Percentiles rank a stretch among this genome's conserved stretches.
Conservation (phyloP, 2,329 filamentous ascomycete species). For the Botrytis medusae region DNA sequence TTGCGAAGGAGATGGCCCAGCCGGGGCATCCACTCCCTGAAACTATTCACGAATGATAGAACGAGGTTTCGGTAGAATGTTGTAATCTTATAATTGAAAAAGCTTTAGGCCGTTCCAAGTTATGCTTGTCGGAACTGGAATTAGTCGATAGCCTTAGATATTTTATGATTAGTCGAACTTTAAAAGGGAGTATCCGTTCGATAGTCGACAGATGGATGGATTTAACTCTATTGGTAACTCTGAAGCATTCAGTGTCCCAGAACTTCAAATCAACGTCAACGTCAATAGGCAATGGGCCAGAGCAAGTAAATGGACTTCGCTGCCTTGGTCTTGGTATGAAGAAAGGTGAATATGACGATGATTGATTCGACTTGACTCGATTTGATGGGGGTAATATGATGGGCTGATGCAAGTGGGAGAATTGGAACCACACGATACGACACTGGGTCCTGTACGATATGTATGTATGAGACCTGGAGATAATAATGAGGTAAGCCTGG, state of each 20-base stretch:
- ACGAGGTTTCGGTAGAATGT: constrained; percentile 10
- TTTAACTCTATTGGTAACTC: background rate
- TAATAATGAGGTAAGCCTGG: constrained; percentile 18
- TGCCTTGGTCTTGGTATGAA: background rate
- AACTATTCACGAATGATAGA: constrained; percentile 16
- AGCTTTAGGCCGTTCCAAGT: constrained; percentile 14
- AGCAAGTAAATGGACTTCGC: background rate
- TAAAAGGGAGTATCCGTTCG: constrained; percentile 20
- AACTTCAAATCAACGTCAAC: constrained; percentile 10
- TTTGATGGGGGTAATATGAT: background rate
- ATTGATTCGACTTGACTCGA: constrained; percentile 3
- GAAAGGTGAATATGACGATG: constrained; percentile 6
- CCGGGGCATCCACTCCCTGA: constrained; percentile 14
- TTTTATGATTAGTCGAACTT: constrained; percentile 16
- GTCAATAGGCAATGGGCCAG: constrained; percentile 1
- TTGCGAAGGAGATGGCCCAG: constrained; percentile 7
- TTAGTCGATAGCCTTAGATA: constrained; percentile 15
- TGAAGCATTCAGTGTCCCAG: background rate
- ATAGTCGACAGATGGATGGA: background rate
- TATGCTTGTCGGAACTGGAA: background rate
- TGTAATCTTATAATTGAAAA: background rate
- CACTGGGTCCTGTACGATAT: constrained; percentile 19
- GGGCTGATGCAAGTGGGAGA: constrained; percentile 13
- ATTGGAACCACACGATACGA: constrained; percentile 15
- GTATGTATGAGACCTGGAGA: constrained; percentile 14